These are phyloP conservation scores for Tricharina praecox DNA, from an alignment of 495 filamentous ascomycete genomes.

Conservation along the genomic window DNA sequence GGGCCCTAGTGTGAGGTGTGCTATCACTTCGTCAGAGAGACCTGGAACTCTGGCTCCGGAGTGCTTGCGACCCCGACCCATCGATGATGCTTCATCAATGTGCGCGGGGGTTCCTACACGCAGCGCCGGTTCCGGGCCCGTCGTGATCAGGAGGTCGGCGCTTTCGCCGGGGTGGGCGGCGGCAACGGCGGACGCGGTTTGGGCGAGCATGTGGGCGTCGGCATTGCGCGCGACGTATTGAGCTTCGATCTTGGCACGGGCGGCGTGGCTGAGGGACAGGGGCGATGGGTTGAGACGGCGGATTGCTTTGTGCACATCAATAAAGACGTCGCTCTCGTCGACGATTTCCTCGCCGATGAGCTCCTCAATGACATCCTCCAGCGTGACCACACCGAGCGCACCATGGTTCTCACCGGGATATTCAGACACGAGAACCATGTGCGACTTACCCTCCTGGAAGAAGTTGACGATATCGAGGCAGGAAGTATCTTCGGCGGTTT, in stretches of 20 bases:
- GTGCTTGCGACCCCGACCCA: slow-evolving; percentile 32
- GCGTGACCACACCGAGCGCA: slow-evolving; percentile 78
- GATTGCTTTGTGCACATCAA: slow-evolving; percentile 94
- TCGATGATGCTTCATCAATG: slow-evolving; percentile 38
- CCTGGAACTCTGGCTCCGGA: slow-evolving; percentile 28
- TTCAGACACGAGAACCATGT: slow-evolving; percentile 94
- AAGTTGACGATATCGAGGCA: slow-evolving; percentile 98
- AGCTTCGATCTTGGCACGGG: slow-evolving; percentile 15
- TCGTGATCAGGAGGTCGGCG: neutral
- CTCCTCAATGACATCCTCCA: slow-evolving; percentile 97
- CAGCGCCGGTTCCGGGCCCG: slow-evolving; percentile 7
- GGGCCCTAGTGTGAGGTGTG: slow-evolving; percentile 81
- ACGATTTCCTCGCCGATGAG: slow-evolving; percentile 85
- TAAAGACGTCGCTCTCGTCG: slow-evolving; percentile 85
- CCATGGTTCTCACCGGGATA: slow-evolving; percentile 75
- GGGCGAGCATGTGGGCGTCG: slow-evolving; percentile 36
- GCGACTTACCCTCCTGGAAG: slow-evolving; percentile 96
- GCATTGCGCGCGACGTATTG: slow-evolving; percentile 24
- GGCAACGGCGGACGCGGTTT: slow-evolving; percentile 42
- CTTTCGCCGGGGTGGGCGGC: slow-evolving; percentile 20
- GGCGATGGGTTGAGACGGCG: slow-evolving; percentile 57
- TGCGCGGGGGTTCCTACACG: slow-evolving; percentile 17
- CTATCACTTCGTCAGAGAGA: slow-evolving; percentile 48
- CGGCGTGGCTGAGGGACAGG: slow-evolving; percentile 4
- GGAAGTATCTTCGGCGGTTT: slow-evolving; percentile 85